These are phyloP conservation scores for Mrakia blollopis DNA, from an alignment of 768 basidiomycete genomes.

Conservation along the genomic window DNA sequence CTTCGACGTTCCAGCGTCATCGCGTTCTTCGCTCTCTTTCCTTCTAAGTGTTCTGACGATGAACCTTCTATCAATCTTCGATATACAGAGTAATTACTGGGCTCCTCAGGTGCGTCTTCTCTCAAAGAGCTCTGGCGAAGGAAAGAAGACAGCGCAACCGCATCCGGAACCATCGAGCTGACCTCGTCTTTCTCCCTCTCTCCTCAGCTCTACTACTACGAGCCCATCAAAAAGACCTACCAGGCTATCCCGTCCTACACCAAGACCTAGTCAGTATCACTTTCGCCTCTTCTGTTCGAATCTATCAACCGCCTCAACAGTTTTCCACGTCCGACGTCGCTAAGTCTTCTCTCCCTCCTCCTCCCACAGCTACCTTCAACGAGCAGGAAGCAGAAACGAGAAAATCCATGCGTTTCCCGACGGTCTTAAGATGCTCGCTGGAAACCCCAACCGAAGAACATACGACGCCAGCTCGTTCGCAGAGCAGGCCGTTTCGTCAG, in stretches of 20 bases:
- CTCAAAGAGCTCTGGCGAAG: neutral
- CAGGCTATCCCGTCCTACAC: slow-evolving; percentile 38
- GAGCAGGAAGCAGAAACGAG: slow-evolving; percentile 41
- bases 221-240: slow-evolving; percentile 40
- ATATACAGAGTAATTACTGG: slow-evolving; percentile 43
- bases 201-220: slow-evolving; percentile 43
- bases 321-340: neutral
- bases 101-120: slow-evolving; percentile 11
- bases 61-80: neutral
- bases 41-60: neutral
- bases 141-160: neutral
- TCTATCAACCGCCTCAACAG: too few relatives aligned
- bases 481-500: slow-evolving; percentile 48
- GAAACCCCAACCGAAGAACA: slow-evolving; percentile 49
- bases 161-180: neutral
- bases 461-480: slow-evolving; percentile 49
- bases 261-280: slow-evolving; percentile 20
- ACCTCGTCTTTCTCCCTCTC: neutral
- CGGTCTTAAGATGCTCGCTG: slow-evolving; percentile 46
- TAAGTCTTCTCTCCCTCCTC: too few relatives aligned
- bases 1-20: neutral
- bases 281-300: neutral
- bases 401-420: slow-evolving; percentile 44
- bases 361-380: slow-evolving; percentile 27
- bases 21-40: neutral